Conservation (phyloP, 2,329 filamentous ascomycete genomes). For the Rhynchosporium agropyri region DNA sequence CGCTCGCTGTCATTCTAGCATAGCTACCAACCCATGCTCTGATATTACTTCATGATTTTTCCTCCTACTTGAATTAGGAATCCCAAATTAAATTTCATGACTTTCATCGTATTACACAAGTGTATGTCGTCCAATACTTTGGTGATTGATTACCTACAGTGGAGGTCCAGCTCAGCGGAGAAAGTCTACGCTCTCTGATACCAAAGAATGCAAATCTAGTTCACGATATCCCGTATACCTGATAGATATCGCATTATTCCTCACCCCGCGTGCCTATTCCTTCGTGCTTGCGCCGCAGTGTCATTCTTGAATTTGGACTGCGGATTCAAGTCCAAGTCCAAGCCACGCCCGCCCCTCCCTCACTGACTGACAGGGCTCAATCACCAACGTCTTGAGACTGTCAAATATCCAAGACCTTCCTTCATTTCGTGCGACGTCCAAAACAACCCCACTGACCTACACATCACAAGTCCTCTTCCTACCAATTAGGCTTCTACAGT, state of each 20-base stretch:
- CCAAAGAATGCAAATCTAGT: too few relatives aligned
- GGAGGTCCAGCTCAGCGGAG: too few relatives aligned
- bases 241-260: neutral
- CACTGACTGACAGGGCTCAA: constrained; percentile 2
- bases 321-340: constrained; percentile 10
- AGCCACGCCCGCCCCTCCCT: neutral
- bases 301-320: neutral
- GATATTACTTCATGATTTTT: too few relatives aligned
- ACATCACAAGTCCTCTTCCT: constrained; percentile 13
- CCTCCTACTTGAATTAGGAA: too few relatives aligned
- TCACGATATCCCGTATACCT: neutral
- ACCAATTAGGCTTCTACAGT: neutral
- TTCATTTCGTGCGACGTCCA: constrained; percentile 10
- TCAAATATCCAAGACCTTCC: neutral
- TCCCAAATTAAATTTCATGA: too few relatives aligned
- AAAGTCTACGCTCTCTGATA: too few relatives aligned
- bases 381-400: constrained; percentile 14
- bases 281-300: constrained; percentile 12
- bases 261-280: neutral
- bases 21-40: too few relatives aligned
- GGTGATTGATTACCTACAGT: too few relatives aligned
- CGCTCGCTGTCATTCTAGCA: too few relatives aligned
- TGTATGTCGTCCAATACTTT: too few relatives aligned
- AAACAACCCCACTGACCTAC: constrained; percentile 8
- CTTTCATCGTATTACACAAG: too few relatives aligned